These are phyloP conservation scores for Gossypium mustelinum DNA, from an alignment of 345 rosid genomes.

Conservation along the genomic window DNA sequence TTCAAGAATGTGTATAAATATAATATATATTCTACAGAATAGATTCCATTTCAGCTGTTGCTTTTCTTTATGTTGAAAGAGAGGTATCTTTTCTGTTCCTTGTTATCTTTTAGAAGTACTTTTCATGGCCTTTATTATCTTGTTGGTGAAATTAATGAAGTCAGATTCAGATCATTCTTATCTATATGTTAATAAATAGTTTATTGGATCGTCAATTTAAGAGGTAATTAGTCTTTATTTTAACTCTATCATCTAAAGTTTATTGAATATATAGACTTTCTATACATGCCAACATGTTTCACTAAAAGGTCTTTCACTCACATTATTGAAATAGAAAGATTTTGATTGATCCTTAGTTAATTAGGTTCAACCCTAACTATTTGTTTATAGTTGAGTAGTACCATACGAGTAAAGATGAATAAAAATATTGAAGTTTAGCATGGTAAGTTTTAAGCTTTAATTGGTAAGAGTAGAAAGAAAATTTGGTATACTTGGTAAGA, in stretches of 20 bases:
- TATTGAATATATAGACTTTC: not conserved
- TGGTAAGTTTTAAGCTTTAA: too few species aligned
- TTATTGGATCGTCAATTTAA: not conserved
- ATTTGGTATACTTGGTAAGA: too few species aligned
- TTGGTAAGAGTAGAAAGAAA: too few species aligned
- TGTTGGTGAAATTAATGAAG: not conserved
- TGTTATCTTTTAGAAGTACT: not conserved
- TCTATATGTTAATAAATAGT: not conserved
- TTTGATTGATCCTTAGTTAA: not conserved
- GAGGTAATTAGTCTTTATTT: not conserved
- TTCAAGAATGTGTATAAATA: not conserved
- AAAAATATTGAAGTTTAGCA: too few species aligned
- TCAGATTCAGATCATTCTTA: not conserved
- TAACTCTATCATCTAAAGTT: too few species aligned
- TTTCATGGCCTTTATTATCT: constrained; percentile 5
- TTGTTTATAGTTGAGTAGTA: too few species aligned
- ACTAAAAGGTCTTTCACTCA: not conserved
- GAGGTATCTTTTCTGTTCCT: constrained; percentile 5
- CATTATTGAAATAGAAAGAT: not conserved
- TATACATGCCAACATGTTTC: not conserved
- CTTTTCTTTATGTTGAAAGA: constrained; percentile 1
- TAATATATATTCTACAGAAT: not conserved
- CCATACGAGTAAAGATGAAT: not conserved
- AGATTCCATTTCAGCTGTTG: constrained; percentile 10
- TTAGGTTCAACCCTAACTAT: not conserved